Evolutionary conservation across 768 basidiomycete genomes (phyloP).

Genomic region (Tulasnella sp.): DNA sequence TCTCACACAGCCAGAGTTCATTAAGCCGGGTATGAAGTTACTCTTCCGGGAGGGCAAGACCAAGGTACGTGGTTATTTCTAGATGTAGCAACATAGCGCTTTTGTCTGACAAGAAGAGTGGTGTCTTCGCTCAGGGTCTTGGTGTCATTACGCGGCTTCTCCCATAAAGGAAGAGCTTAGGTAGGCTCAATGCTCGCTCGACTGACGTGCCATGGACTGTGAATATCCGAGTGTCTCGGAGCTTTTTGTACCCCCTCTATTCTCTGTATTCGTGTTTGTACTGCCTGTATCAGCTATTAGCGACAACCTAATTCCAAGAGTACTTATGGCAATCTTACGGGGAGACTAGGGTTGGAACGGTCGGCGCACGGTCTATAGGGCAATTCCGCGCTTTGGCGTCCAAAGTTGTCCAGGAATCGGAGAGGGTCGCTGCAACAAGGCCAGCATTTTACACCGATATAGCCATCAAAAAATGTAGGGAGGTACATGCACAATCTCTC

Average conservation of each 20-base stretch:
- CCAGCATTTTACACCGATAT: background rate
- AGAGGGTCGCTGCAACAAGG: background rate
- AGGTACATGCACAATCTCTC: background rate
- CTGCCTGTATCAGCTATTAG: background rate
- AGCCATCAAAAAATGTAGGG: background rate
- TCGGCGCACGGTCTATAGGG: too few species aligned
- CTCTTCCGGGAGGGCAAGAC: slow-evolving; percentile 94
- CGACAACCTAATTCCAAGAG: too few species aligned
- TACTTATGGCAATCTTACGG: too few species aligned
- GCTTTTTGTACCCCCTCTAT: background rate
- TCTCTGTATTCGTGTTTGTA: background rate
- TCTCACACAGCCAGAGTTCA: slow-evolving; percentile 80
- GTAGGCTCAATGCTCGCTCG: background rate
- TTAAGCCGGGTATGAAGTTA: slow-evolving; percentile 89
- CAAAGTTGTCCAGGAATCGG: background rate
- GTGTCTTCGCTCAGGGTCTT: slow-evolving; percentile 1
- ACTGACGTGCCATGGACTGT: background rate
- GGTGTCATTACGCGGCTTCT: slow-evolving; percentile 6
- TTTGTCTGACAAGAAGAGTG: background rate
- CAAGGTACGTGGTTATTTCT: slow-evolving; percentile 41
- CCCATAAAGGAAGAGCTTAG: background rate
- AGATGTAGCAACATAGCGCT: background rate
- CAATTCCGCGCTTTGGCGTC: too few species aligned
- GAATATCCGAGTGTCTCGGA: background rate
- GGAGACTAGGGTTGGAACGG: too few species aligned